Percentiles rank a stretch among this genome's conserved stretches.
These are phyloP conservation scores for Saccharomycopsis oosterbeekiorum DNA, from an alignment of 805 yeast species.

Conservation along the genomic window DNA sequence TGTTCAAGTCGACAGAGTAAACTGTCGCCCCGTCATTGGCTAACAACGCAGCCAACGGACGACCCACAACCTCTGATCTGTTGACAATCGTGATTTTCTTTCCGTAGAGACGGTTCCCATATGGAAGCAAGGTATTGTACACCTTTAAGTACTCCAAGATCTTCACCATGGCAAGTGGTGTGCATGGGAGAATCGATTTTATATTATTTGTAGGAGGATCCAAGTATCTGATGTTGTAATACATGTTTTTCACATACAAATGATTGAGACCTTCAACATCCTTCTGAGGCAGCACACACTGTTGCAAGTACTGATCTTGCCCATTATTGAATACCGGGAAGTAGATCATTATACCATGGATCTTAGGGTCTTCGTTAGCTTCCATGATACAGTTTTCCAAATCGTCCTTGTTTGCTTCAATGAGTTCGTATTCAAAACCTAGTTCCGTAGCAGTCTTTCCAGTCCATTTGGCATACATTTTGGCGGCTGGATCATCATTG, in stretches of 20 bases:
- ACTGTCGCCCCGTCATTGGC: constrained; percentile 98
- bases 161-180: constrained; percentile 92
- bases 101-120: constrained; percentile 90
- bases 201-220: constrained; percentile 46
- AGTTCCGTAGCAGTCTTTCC: constrained; percentile 77
- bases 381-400: constrained; percentile 74
- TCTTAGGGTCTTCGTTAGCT: constrained; percentile 67
- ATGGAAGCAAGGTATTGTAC: constrained; percentile 70
- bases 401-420: constrained; percentile 67
- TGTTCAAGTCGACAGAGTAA: constrained; percentile 80
- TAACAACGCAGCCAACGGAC: constrained; percentile 89
- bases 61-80: constrained; percentile 93
- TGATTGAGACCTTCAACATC: constrained; percentile 96
- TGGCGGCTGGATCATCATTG: constrained; percentile 89
- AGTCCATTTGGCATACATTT: constrained; percentile 94
- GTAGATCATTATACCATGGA: constrained; percentile 92
- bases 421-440: constrained; percentile 77
- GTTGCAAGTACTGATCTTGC: constrained; percentile 94
- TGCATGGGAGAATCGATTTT: constrained; percentile 90
- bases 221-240: constrained; percentile 81
- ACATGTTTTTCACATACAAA: constrained; percentile 84
- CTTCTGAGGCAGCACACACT: constrained; percentile 80
- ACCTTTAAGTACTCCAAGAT: constrained; percentile 83
- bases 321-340: constrained; percentile 95
- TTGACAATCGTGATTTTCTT: constrained; percentile 86